A percentile compares a stretch with the other conserved stretches of the same genome.
Conservation (phyloP, 2,329 filamentous ascomycete genomes). For the Dendrostoma leiphaemia region DNA sequence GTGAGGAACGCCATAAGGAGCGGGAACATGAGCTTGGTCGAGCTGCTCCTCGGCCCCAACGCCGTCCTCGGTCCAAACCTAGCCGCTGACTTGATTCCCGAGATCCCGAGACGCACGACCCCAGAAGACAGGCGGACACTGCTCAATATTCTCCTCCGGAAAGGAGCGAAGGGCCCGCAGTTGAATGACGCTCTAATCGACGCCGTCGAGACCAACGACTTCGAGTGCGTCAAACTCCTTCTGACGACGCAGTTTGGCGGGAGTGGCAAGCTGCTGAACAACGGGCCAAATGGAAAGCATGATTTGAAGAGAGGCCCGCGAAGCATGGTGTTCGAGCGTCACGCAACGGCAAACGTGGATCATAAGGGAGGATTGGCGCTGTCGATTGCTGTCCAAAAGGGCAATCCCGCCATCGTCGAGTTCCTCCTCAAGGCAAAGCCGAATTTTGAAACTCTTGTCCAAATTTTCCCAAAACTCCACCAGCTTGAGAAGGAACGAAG, state of each 20-base stretch:
- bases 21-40: slow-evolving; percentile 45
- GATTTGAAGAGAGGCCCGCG: slow-evolving; percentile 28
- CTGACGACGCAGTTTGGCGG: slow-evolving; percentile 47
- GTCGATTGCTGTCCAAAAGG: slow-evolving; percentile 45
- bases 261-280: slow-evolving; percentile 19
- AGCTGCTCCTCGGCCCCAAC: slow-evolving; percentile 44
- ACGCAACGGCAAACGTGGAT: slow-evolving; percentile 52
- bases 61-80: slow-evolving; percentile 40
- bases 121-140: slow-evolving; percentile 44
- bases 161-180: slow-evolving; percentile 46
- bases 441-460: slow-evolving; percentile 43
- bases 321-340: slow-evolving; percentile 37
- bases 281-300: slow-evolving; percentile 24
- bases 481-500: slow-evolving; percentile 41
- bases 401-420: slow-evolving; percentile 42
- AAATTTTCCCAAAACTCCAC: slow-evolving; percentile 47
- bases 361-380: slow-evolving; percentile 51
- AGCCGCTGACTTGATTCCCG: slow-evolving; percentile 49
- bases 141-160: slow-evolving; percentile 45
- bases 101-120: slow-evolving; percentile 45
- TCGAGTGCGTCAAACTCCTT: slow-evolving; percentile 46
- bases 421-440: slow-evolving; percentile 47
- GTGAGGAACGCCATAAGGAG: slow-evolving; percentile 47
- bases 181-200: slow-evolving; percentile 51
- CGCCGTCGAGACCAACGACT: slow-evolving; percentile 46